Base-by-base conservation (phyloP, 352 stramenopile genomes). In the Globisporangium canariense region DNA sequence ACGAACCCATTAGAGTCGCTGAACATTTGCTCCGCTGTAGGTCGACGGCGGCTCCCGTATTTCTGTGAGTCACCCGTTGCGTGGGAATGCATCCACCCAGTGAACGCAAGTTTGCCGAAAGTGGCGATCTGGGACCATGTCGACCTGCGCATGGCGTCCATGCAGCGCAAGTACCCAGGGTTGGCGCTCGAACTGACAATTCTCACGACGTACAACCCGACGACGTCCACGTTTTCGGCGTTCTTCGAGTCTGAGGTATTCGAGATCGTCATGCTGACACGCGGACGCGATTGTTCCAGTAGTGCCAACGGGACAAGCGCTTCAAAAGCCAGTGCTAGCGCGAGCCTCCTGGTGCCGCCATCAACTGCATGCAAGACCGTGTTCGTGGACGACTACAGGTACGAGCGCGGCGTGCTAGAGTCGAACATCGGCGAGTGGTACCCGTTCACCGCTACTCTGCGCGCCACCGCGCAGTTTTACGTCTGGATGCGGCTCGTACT, bases 381-480 rank as follows among this genome's bases (percentile, higher is more conserved):
- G 3, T 81, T 88, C 28, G 14, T 88, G 8, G 78, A 88, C 46
- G 78, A 88, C 54, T 81, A 78, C 32, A 69, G 78, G 13, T 89
- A 87, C 34, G 76, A 86, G 34, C 68, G 78, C 1, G 65, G 70
- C 11, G 55, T 66, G 1, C 4, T 85, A 0, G 67, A 73, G 58
- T 79, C 69, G 5, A 78, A 79, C 32, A 59, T 71, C 2, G 60
- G 65, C 4, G 72, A 83, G 18, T 77, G 67, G 66, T 80, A 77
- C 22, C 13, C 16, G 2, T 52, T 81, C 30, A 73, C 73, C 10
- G 61, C 72, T 1, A 10, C 60, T 2, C 28, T 86, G 43, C 77
- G 77, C 22, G 66, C 60, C 4, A 34, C 62, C 9, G 69, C 75
- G 1, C 80, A 88, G 45, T 20, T 61, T 2, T 86, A 88, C 47